These are phyloP conservation scores for Rhynchospora breviuscula DNA, from an alignment of 176 grass and related monocot species.

Conservation along the genomic window DNA sequence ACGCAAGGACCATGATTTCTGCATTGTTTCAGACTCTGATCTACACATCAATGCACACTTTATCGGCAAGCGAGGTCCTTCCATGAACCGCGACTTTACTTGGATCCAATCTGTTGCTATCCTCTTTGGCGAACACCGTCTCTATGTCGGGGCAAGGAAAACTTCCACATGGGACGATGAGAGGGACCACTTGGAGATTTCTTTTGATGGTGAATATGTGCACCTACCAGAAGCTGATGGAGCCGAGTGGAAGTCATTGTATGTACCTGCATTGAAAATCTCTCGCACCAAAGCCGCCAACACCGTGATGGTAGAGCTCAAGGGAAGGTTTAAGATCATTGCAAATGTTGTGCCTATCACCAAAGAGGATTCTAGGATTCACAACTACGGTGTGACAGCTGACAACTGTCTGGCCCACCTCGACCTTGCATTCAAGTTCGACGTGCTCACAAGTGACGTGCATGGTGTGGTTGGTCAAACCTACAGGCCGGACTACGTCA, in stretches of 20 bases:
- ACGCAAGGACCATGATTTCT: conserved; percentile 3
- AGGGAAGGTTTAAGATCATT: conserved; percentile 10
- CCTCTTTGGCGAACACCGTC: conserved; percentile 23
- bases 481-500: conserved; percentile 18
- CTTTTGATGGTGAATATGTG: not conserved
- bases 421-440: conserved; percentile 22
- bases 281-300: not conserved
- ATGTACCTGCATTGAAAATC: not conserved
- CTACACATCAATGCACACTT: conserved; percentile 20
- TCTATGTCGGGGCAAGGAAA: conserved; percentile 24
- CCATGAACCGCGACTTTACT: conserved; percentile 20
- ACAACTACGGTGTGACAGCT: not conserved
- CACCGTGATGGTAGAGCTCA: conserved; percentile 1
- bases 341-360: conserved; percentile 15
- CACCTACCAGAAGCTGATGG: not conserved
- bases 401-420: conserved; percentile 16
- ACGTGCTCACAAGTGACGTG: conserved; percentile 4
- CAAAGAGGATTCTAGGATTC: conserved; percentile 16
- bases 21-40: conserved; percentile 11
- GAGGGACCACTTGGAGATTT: conserved; percentile 2
- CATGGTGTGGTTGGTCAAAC: conserved; percentile 25
- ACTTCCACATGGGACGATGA: conserved; percentile 14
- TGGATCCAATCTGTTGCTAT: conserved; percentile 20
- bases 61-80: conserved; percentile 1
- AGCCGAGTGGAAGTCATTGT: conserved; percentile 18